A percentile compares a stretch with the other conserved stretches of the same genome.
Conservation (phyloP, 2,329 filamentous ascomycete species). For the Fusarium bulbicola region DNA sequence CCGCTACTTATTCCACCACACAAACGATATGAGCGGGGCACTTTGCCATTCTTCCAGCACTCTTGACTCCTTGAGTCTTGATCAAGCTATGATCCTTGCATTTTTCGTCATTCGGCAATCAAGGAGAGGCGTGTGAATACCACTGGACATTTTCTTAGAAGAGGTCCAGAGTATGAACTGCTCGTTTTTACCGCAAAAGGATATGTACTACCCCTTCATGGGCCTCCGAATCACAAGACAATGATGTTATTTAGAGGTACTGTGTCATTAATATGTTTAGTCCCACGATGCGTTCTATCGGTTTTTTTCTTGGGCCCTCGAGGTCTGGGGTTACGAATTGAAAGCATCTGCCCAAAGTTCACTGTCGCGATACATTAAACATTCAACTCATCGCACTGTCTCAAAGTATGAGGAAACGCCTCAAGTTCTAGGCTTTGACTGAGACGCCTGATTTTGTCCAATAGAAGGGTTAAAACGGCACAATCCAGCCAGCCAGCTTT, state of each 20-base stretch:
- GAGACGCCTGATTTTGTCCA: constrained; percentile 23
- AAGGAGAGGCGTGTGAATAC: constrained; percentile 1
- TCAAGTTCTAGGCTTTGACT: constrained; percentile 10
- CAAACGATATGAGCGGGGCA: constrained; percentile 23
- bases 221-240: background rate
- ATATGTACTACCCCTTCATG: background rate
- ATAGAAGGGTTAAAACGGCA: constrained; percentile 9
- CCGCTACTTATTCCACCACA: constrained; percentile 25
- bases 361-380: background rate
- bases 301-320: no score
- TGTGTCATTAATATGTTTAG: background rate
- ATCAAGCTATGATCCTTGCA: constrained; percentile 21
- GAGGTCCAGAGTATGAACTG: background rate
- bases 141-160: background rate
- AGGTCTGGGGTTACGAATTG: background rate
- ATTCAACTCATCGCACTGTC: constrained; percentile 15
- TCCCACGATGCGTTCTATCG: no score
- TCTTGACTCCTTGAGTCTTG: background rate
- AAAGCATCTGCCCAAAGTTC: background rate
- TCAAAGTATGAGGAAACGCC: constrained; percentile 31
- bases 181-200: background rate
- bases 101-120: constrained; percentile 11
- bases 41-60: constrained; percentile 7
- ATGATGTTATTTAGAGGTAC: background rate
- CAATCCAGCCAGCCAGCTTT: constrained; percentile 1